These are phyloP conservation scores for Solanum corneliomulleri DNA, from an alignment of 257 asterid genomes.

Conservation along the genomic window DNA sequence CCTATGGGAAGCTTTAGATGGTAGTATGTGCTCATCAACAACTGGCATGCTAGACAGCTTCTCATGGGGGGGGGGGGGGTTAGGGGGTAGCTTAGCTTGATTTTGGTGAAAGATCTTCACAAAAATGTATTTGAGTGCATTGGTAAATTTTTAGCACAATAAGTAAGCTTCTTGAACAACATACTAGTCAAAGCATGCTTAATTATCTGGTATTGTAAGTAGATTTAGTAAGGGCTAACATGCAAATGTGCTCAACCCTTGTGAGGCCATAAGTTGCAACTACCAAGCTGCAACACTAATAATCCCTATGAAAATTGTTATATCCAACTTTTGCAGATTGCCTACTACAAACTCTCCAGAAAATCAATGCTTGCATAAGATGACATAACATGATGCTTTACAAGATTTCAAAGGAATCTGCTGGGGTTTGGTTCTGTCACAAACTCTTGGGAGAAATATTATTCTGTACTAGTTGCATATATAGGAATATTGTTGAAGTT, in stretches of 20 bases:
- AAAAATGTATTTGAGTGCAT: neutral
- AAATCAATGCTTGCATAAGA: neutral
- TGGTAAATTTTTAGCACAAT: neutral
- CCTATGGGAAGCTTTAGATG: neutral
- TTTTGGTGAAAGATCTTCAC: conserved; percentile 2
- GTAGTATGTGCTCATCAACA: neutral
- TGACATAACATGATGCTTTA: neutral
- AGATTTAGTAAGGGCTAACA: neutral
- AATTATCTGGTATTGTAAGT: neutral
- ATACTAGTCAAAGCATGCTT: neutral
- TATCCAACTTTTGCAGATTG: neutral
- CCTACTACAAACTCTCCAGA: neutral
- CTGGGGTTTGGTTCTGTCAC: neutral
- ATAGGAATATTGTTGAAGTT: neutral
- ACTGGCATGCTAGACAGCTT: neutral
- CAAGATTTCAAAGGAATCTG: neutral
- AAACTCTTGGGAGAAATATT: neutral
- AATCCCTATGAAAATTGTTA: neutral
- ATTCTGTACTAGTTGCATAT: neutral
- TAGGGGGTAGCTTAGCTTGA: conserved; percentile 9
- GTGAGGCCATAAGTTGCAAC: neutral
- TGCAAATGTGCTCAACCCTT: neutral
- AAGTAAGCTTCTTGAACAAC: conserved; percentile 1
- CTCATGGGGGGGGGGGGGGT: neutral
- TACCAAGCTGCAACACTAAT: neutral